Evolutionary conservation across 2,329 filamentous ascomycete species (phyloP).

Genomic region (Fusarium albidum): DNA sequence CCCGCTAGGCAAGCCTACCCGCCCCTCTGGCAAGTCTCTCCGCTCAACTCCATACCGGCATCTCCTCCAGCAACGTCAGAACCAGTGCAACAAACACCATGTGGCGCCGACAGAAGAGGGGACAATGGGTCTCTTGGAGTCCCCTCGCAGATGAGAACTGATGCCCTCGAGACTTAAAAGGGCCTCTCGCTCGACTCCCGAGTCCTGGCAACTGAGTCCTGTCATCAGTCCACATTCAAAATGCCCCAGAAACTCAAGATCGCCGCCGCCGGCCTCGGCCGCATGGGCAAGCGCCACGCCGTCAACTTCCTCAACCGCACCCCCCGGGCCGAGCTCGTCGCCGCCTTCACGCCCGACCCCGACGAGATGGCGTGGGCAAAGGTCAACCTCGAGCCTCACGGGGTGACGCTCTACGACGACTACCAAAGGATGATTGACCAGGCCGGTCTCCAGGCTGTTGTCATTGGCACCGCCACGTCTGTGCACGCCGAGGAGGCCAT

Average conservation of each 20-base stretch:
- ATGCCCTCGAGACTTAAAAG: neutral
- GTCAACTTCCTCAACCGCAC: conserved; percentile 55
- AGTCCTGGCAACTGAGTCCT: too few species aligned
- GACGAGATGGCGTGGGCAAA: conserved; percentile 55
- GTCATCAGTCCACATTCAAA: neutral
- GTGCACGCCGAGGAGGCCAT: conserved; percentile 66
- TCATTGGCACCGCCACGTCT: conserved; percentile 54
- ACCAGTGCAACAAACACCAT: too few species aligned
- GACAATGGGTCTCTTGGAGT: too few species aligned
- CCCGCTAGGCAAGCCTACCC: neutral
- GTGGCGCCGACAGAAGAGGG: too few species aligned
- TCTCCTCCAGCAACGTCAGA: too few species aligned
- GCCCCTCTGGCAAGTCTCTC: neutral
- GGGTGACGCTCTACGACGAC: conserved; percentile 52
- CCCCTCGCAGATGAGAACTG: neutral
- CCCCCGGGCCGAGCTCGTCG: conserved; percentile 57
- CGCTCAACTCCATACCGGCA: too few species aligned
- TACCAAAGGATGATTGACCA: conserved; percentile 57
- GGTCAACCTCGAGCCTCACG: conserved; percentile 51
- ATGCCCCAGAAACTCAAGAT: conserved; percentile 49
- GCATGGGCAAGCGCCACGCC: conserved; percentile 61
- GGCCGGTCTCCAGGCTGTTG: conserved; percentile 50
- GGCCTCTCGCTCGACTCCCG: neutral
- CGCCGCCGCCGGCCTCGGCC: conserved; percentile 58
- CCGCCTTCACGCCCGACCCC: conserved; percentile 56